These are phyloP conservation scores for Psilocybe sp. DNA, from an alignment of 768 basidiomycete genomes.

Conservation along the genomic window DNA sequence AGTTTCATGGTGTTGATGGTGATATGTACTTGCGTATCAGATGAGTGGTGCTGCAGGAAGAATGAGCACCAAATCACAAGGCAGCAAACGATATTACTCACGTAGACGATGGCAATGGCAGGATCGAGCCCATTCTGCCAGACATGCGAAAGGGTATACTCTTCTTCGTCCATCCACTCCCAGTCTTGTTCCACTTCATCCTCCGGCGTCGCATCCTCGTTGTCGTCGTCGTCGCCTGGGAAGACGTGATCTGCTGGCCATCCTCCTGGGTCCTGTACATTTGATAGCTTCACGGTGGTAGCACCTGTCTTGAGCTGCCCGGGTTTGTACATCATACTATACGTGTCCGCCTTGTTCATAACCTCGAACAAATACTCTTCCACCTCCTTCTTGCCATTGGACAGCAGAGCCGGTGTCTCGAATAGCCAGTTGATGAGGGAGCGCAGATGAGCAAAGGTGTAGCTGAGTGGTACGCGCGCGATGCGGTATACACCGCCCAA, in stretches of 20 bases:
- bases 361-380: constrained; percentile 63
- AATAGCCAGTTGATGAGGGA: constrained; percentile 64
- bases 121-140: constrained; percentile 51
- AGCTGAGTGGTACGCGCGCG: constrained; percentile 67
- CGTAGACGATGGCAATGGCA: constrained; percentile 57
- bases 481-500: constrained; percentile 59
- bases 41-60: constrained; percentile 47
- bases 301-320: constrained; percentile 52
- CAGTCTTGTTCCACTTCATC: constrained; percentile 45
- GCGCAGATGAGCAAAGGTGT: constrained; percentile 65
- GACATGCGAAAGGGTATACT: constrained; percentile 53
- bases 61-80: background rate
- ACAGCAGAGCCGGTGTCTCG: constrained; percentile 20
- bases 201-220: constrained; percentile 31
- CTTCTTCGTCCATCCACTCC: constrained; percentile 72
- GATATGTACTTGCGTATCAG: constrained; percentile 55
- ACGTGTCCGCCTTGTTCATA: constrained; percentile 43
- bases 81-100: constrained; percentile 31
- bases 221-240: constrained; percentile 24
- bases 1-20: constrained; percentile 55
- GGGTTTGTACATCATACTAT: constrained; percentile 35
- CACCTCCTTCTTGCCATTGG: constrained; percentile 19
- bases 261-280: constrained; percentile 47
- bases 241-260: constrained; percentile 26
- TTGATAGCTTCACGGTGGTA: constrained; percentile 53